Base-by-base conservation (phyloP, 192 early-diverging fungal species). In the Coemansia sp. region DNA sequence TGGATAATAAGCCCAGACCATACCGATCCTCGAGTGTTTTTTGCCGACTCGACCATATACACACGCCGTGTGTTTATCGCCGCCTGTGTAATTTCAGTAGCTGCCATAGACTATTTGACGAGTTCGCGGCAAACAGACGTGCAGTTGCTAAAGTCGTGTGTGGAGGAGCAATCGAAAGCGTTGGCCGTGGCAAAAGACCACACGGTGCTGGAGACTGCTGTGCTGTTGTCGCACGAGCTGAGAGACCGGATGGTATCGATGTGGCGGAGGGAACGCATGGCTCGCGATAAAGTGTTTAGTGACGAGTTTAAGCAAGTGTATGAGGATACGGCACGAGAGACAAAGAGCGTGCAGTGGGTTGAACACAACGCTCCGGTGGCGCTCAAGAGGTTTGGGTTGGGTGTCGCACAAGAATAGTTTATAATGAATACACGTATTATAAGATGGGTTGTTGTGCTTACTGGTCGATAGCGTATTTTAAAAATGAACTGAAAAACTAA, bases 101-200 rank as follows among this genome's bases (percentile, higher is more conserved):
- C 64, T 5, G 17, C 26, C 10, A 69, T 79, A 64, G 76, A 79
- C 60, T 70, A 61, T 25, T 15, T 66, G 56, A 79, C 58, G 14
- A 73, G 71, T 57, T 55, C 71, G n/a, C 64, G 71, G 12, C 67
- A 79, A 34, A 79, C 76, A 8, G 76, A 79, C 26, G 47, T 79
- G 14, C 76, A 79, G 64, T 46, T 79, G 23, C 68, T 79, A 4
- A 65, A 70, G 53, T 42, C 56, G 12, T 66, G 70, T 52, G 60
- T 73, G 20, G 48, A 22, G 20, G 64, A 66, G 44, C 67, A 69
- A 28, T 46, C 56, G 10, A 49, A 54, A 4, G 15, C 53, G 42
- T 57, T 79, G 20, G 48, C 50, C 17, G 14, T 37, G 20, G 31
- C 71, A 10, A 79, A 79, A 49, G 72, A 79, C 47, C 67, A 64